Conservation (phyloP, 306 rosid species). For the Cucumis cinereus region DNA sequence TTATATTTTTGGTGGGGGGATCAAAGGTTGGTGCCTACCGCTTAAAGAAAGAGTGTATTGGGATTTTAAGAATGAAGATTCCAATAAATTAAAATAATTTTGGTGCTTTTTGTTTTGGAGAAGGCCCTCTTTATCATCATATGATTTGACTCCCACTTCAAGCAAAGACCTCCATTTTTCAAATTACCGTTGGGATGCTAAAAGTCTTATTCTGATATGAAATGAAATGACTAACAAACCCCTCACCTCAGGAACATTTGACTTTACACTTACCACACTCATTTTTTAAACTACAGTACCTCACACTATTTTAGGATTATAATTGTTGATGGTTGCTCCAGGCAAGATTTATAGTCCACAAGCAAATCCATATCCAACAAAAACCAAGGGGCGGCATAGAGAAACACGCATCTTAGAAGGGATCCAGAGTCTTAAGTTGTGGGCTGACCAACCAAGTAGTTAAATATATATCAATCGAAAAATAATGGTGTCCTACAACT, state of each 20-base stretch:
- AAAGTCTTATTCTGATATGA: background rate
- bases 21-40: constrained; percentile 12
- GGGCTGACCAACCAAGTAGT: too few relatives aligned
- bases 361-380: too few relatives aligned
- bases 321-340: too few relatives aligned
- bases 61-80: background rate
- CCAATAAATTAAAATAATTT: background rate
- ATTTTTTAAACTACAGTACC: too few relatives aligned
- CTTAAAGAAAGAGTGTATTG: background rate
- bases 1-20: constrained; percentile 8
- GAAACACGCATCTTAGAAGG: too few relatives aligned
- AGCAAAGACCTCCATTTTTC: constrained; percentile 6
- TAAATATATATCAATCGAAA: too few relatives aligned
- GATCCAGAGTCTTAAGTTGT: too few relatives aligned
- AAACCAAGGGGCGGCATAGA: too few relatives aligned
- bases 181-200: background rate
- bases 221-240: background rate
- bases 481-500: too few relatives aligned
- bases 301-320: too few relatives aligned
- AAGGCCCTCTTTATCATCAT: background rate
- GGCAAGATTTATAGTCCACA: too few relatives aligned
- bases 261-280: background rate
- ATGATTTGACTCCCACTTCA: constrained; percentile 1
- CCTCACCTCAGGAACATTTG: background rate
- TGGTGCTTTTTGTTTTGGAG: background rate